Evolutionary conservation across 1,284 basidiomycete genomes (phyloP), one percentile per base, ranked within the genome.

Genomic region (Tremellales sp.): DNA sequence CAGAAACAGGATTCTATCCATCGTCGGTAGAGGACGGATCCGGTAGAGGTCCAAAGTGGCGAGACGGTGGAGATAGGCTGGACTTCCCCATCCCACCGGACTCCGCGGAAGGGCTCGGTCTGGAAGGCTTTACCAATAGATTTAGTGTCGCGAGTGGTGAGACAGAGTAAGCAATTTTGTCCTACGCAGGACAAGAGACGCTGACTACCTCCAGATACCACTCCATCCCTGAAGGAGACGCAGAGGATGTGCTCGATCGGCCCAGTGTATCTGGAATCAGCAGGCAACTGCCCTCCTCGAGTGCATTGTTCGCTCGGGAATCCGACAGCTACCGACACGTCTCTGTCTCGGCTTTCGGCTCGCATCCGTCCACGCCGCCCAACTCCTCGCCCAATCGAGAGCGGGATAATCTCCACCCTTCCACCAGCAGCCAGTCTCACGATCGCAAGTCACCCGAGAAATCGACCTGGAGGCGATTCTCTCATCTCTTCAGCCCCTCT

Each of bases 271-370:
- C 34, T 19, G 22, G 34, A 36, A 9, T 21, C 34, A 10, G 22
- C 34, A 21, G 24, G 8, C 9, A 12, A 21, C 37, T 25, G 14
- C 37, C 37, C 12, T 25, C 24, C 7, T 22, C 18, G 8, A 10
- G 8, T 16, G 34, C 14, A 19, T 25, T 25, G 22, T 9, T 24
- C 9, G 22, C 7, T 25, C 9, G 18, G 9, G n/a, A 36, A 36
- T 9, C n/a, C 34, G 22, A 9, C n/a, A 21, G 34, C 18, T 39
- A 39, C 37, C 24, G 10, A 8, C 37, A 39, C 22, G 37, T 25
- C 18, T 25, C 37, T 25, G 22, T 39, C 37, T 39, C 37, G 27
- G 22, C 37, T 9, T 39, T 39, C 37, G 37, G 37, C 24, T 39
- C 37, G 6, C 16, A 24, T 25, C 27, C 37, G 9, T 39, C 37